Conservation (phyloP, 352 stramenopile genomes). For the Globisporangium emineosum region DNA sequence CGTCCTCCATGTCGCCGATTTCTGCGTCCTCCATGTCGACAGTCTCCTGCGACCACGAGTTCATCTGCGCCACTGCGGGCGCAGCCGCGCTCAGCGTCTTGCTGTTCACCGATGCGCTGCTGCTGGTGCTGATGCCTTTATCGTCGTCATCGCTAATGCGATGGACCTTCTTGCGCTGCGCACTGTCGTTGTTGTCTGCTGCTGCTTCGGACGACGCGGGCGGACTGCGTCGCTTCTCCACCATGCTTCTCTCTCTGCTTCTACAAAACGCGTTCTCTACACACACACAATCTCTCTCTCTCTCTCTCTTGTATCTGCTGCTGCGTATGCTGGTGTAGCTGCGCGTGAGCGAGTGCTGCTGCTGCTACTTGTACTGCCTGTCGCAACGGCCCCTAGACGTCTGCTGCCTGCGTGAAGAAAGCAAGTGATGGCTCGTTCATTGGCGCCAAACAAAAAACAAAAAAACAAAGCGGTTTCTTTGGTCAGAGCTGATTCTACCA, state of each 20-base stretch:
- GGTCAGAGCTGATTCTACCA: not conserved
- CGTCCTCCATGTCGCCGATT: constrained; percentile 12
- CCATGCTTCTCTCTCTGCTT: constrained; percentile 26
- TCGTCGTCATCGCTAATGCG: not conserved
- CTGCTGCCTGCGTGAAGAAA: not conserved
- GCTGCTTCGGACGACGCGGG: not conserved
- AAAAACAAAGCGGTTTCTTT: not conserved
- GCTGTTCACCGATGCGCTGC: not conserved
- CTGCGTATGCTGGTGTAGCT: not conserved
- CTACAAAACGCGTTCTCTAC: not conserved
- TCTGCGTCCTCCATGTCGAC: constrained; percentile 13
- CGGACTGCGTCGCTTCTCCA: constrained; percentile 47
- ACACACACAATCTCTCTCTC: no score
- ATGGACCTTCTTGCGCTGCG: constrained; percentile 12
- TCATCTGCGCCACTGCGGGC: not conserved
- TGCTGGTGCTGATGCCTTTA: not conserved
- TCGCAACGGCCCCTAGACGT: not conserved
- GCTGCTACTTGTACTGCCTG: not conserved
- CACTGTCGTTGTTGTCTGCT: not conserved
- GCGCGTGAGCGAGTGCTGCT: no score
- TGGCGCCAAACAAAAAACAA: constrained; percentile 3
- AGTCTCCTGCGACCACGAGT: constrained; percentile 12
- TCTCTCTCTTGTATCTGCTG: not conserved
- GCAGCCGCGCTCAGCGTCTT: not conserved
- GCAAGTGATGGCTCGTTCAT: constrained; percentile 1